Evolutionary conservation across 1,284 basidiomycete genomes (phyloP).

Genomic region (Prillingera fragicola): DNA sequence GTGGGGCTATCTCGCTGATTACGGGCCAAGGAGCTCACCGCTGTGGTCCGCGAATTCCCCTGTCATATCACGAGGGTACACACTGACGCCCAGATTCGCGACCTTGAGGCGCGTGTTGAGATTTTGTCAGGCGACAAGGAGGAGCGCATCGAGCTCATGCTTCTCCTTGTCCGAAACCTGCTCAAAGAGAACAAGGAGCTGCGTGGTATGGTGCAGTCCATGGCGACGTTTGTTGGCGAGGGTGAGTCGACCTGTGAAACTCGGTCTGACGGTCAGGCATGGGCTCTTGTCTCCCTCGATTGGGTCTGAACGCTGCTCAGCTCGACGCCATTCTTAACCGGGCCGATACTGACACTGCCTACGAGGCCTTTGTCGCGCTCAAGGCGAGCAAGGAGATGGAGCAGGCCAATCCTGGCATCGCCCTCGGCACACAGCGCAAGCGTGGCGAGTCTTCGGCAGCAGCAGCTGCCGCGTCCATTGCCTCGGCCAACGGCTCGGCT

Average conservation of each 20-base stretch:
- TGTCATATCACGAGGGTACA: too few relatives aligned
- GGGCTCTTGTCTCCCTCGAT: slow-evolving; percentile 63
- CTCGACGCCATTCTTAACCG: slow-evolving; percentile 74
- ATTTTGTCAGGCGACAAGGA: slow-evolving; percentile 82
- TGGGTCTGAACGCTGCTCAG: slow-evolving; percentile 66
- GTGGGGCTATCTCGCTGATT: too few relatives aligned
- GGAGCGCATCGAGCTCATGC: slow-evolving; percentile 73
- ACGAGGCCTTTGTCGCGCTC: slow-evolving; percentile 67
- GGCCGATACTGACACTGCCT: slow-evolving; percentile 83
- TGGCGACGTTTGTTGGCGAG: slow-evolving; percentile 76
- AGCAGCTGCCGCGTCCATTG: background rate
- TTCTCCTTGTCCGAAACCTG: slow-evolving; percentile 76
- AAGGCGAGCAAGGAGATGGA: slow-evolving; percentile 43
- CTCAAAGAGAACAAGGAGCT: slow-evolving; percentile 82
- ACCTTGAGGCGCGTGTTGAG: slow-evolving; percentile 84
- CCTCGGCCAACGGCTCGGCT: slow-evolving; percentile 1
- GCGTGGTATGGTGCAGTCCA: slow-evolving; percentile 65
- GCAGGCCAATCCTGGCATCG: slow-evolving; percentile 32
- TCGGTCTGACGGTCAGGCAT: slow-evolving; percentile 24
- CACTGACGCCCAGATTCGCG: slow-evolving; percentile 64
- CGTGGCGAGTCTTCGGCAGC: background rate
- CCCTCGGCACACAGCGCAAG: slow-evolving; percentile 16
- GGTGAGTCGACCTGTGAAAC: too few relatives aligned
- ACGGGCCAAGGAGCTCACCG: too few relatives aligned
- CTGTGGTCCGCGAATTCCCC: too few relatives aligned